Percentiles rank a stretch among this genome's conserved stretches.
Evolutionary conservation across 139 green algal genomes (phyloP).

Genomic region (Chlorella sp.): DNA sequence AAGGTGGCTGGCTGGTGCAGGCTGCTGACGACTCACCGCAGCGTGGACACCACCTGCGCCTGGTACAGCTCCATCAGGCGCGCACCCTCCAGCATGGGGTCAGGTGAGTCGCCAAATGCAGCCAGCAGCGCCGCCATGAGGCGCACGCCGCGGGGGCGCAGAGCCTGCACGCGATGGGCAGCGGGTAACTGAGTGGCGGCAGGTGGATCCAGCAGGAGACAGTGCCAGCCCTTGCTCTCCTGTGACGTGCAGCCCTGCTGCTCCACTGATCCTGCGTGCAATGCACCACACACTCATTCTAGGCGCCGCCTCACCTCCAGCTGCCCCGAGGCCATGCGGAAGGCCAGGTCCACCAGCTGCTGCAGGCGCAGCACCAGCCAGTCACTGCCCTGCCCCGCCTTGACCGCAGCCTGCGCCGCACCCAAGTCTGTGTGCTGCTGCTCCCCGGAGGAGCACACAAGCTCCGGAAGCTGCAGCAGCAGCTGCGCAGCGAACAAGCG

Average conservation of each 20-base stretch:
- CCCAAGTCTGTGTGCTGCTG: conserved; percentile 68
- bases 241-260: too few species aligned
- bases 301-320: conserved; percentile 30
- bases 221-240: too few species aligned
- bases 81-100: conserved; percentile 62
- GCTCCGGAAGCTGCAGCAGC: conserved; percentile 68
- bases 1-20: too few species aligned
- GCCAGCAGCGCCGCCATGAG: conserved; percentile 64
- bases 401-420: conserved; percentile 28
- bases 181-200: too few species aligned
- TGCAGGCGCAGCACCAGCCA: conserved; percentile 76
- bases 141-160: conserved; percentile 68
- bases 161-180: conserved; percentile 49
- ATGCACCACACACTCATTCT: background rate
- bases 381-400: conserved; percentile 43
- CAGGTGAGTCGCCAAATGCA: conserved; percentile 63
- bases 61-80: conserved; percentile 85
- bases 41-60: conserved; percentile 81
- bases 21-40: conserved; percentile 45
- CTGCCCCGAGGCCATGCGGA: conserved; percentile 76
- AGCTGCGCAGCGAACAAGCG: conserved; percentile 81
- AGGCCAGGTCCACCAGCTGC: conserved; percentile 84
- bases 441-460: conserved; percentile 51
- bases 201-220: too few species aligned
- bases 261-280: too few species aligned